Conservation (phyloP, 2,329 filamentous ascomycete genomes). For the Amesomyces nigricolor region DNA sequence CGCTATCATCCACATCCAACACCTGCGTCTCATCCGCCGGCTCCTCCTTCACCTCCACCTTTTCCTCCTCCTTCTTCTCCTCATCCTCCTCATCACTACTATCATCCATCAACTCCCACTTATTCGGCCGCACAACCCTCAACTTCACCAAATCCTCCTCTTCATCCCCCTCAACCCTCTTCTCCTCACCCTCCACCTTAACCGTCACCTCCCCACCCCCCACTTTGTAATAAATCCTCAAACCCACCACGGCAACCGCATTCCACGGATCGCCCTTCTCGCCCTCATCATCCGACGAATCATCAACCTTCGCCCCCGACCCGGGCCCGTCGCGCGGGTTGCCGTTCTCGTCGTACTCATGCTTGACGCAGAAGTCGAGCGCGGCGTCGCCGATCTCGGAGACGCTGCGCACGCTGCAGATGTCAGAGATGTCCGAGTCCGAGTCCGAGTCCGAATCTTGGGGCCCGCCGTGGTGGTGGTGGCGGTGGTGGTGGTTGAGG, state of each 20-base stretch:
- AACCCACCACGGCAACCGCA: slow-evolving; percentile 53
- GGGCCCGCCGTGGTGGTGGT: neutral
- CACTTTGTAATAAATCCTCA: slow-evolving; percentile 52
- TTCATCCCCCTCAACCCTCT: neutral
- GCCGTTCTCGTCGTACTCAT: slow-evolving; percentile 2
- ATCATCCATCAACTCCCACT: slow-evolving; percentile 20
- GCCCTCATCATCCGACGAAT: slow-evolving; percentile 29
- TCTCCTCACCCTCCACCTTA: neutral
- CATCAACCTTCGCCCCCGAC: slow-evolving; percentile 17
- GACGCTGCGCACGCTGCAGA: slow-evolving; percentile 22
- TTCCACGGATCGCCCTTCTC: slow-evolving; percentile 53
- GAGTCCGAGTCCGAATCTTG: neutral
- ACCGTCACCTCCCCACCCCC: slow-evolving; percentile 2
- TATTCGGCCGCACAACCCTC: slow-evolving; percentile 27
- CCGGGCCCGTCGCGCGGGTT: neutral
- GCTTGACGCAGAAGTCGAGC: slow-evolving; percentile 26
- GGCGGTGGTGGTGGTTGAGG: neutral
- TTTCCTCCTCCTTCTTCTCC: slow-evolving; percentile 8
- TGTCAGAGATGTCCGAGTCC: neutral
- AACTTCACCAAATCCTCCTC: slow-evolving; percentile 26
- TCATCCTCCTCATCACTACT: slow-evolving; percentile 34
- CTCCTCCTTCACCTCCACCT: slow-evolving; percentile 10
- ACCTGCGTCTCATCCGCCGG: slow-evolving; percentile 22
- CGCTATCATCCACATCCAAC: slow-evolving; percentile 32
- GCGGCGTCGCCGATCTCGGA: slow-evolving; percentile 30